Evolutionary conservation across 495 filamentous ascomycete genomes (phyloP), one percentile per base, ranked within the genome.

Genomic region (Xylaria cubensis): DNA sequence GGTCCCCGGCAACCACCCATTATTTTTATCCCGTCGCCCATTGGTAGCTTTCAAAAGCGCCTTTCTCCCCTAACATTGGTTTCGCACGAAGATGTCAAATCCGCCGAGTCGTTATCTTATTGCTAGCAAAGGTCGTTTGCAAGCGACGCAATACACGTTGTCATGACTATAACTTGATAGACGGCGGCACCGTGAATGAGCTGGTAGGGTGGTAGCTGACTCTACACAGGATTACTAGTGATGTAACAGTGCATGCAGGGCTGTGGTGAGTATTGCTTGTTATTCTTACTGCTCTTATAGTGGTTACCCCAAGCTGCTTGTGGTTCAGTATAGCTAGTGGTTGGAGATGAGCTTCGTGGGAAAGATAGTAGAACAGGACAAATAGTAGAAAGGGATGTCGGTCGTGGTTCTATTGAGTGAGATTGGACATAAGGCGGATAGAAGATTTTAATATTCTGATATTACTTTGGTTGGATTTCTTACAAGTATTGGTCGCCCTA

Each of bases 151-250:
- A 6, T 53, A 13, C 10, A 26, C 50, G 0, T 0, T 10, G n/a
- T 53, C 5, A 2, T 4, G 4, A 53, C 26, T 0, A 12, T 29
- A 55, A 8, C 12, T 32, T 32, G 5, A 32, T 32, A 56, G 8
- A 13, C 26, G 53, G 26, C 53, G 26, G 17, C 29, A 32, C 29
- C 26, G 21, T 34, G 26, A 8, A 36, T 36, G 13, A 6, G 13
- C 1, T 61, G 58, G 34, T 39, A 61, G 58, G 32, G 34, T 61
- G 58, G 58, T 12, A 61, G 32, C 58, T 39, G 58, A 61, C 58
- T 39, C 21, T 39, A 19, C 32, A 9, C 21, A 4, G 6, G 34
- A 61, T 61, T 61, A 61, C 58, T 61, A 61, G 32, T 61, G 32
- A 61, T 61, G 58, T 39, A 39, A 61, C 58, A 29, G 58, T 39